These are phyloP conservation scores for Xylaria acuta DNA, from an alignment of 495 filamentous ascomycete species.

Conservation along the genomic window DNA sequence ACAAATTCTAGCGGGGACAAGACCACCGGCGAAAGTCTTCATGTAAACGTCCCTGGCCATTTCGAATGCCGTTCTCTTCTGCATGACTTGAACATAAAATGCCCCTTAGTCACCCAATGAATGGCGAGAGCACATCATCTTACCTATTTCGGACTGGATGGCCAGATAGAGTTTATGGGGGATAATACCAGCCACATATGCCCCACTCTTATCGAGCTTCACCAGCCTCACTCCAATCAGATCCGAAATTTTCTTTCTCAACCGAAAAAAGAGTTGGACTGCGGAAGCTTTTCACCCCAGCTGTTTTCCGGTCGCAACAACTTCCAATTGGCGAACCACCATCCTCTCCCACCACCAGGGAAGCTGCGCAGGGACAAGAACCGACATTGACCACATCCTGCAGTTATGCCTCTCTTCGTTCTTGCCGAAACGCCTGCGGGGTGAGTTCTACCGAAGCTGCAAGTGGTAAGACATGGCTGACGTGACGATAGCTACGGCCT, in stretches of 20 bases:
- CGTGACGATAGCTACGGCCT: slow-evolving; percentile 73
- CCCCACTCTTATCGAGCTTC: slow-evolving; percentile 27
- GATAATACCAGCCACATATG: slow-evolving; percentile 24
- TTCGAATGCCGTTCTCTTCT: background rate
- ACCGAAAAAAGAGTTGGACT: slow-evolving; percentile 7
- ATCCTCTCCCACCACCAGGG: slow-evolving; percentile 29
- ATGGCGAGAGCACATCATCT: background rate
- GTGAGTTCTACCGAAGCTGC: slow-evolving; percentile 41
- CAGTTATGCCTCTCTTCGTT: slow-evolving; percentile 76
- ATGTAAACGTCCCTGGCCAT: background rate
- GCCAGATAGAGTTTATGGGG: background rate
- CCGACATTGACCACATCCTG: slow-evolving; percentile 27
- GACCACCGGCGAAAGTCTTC: background rate
- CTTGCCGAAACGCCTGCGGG: slow-evolving; percentile 94
- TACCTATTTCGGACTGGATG: background rate
- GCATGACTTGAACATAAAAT: background rate
- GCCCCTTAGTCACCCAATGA: background rate
- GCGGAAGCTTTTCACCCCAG: slow-evolving; percentile 27
- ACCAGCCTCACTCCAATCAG: slow-evolving; percentile 20
- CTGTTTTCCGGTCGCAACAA: slow-evolving; percentile 24
- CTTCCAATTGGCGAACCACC: slow-evolving; percentile 21
- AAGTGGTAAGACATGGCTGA: slow-evolving; percentile 29
- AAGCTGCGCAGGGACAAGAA: slow-evolving; percentile 38
- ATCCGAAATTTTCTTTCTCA: slow-evolving; percentile 28
- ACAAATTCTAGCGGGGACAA: background rate